Evolutionary conservation across 2,329 filamentous ascomycete species (phyloP).

Genomic region (Chaetothyriales sp.): DNA sequence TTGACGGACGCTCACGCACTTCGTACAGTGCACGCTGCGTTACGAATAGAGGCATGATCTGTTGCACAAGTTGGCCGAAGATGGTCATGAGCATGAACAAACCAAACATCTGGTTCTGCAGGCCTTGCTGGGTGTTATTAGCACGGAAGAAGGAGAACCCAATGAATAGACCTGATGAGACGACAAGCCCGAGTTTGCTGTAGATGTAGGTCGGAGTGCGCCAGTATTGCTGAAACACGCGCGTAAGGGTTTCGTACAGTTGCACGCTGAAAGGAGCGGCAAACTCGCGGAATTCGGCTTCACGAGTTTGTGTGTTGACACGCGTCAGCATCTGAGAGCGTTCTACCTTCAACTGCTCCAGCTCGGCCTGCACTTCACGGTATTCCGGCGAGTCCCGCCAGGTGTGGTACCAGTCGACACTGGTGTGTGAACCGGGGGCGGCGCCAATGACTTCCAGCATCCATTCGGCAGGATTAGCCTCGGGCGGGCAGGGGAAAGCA

Average conservation of each 20-base stretch:
- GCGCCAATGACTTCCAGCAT: slow-evolving; percentile 51
- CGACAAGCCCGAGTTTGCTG: slow-evolving; percentile 59
- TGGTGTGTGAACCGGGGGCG: slow-evolving; percentile 48
- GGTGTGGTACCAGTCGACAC: slow-evolving; percentile 51
- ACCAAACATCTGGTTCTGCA: slow-evolving; percentile 83
- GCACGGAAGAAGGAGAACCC: slow-evolving; percentile 72
- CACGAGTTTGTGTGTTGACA: slow-evolving; percentile 33
- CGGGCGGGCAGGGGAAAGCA: slow-evolving; percentile 42
- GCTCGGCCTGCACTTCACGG: slow-evolving; percentile 39
- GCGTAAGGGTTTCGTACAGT: slow-evolving; percentile 51
- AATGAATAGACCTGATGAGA: slow-evolving; percentile 58
- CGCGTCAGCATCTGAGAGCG: slow-evolving; percentile 28
- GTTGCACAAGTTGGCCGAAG: slow-evolving; percentile 47
- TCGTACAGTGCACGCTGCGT: slow-evolving; percentile 47
- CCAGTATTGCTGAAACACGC: slow-evolving; percentile 88
- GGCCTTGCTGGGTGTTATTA: slow-evolving; percentile 59
- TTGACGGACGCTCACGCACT: slow-evolving; percentile 48
- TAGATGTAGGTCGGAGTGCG: slow-evolving; percentile 81
- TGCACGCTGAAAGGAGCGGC: slow-evolving; percentile 61
- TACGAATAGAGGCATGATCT: slow-evolving; percentile 47
- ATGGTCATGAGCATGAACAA: slow-evolving; percentile 77
- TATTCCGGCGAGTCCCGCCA: slow-evolving; percentile 50
- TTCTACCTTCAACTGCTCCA: slow-evolving; percentile 42
- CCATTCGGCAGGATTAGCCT: slow-evolving; percentile 63
- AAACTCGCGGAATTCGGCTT: slow-evolving; percentile 58